Evolutionary conservation across 1,284 basidiomycete species (phyloP).

Genomic region (Ganoderma resinaceum): DNA sequence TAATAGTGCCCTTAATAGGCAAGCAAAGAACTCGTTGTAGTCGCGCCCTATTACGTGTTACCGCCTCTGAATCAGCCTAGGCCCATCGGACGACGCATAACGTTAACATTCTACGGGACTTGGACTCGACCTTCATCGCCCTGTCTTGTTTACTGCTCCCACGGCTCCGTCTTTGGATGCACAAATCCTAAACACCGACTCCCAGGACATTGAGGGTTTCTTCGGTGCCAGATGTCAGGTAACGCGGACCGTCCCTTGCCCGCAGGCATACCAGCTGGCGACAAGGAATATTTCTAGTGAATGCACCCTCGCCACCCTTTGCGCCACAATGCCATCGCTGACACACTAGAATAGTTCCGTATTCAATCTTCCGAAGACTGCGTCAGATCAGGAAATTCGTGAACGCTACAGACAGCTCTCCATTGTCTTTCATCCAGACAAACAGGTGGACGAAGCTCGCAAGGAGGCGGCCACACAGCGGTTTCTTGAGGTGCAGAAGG

Average conservation of each 20-base stretch:
- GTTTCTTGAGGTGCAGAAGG: conserved; percentile 81
- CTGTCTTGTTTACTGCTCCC: conserved; percentile 9
- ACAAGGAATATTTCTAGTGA: conserved; percentile 36
- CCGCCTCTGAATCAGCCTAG: conserved; percentile 8
- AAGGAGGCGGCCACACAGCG: conserved; percentile 67
- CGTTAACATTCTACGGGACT: background rate
- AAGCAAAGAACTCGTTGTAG: conserved; percentile 5
- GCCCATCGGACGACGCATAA: conserved; percentile 4
- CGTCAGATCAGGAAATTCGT: conserved; percentile 71
- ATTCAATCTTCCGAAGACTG: conserved; percentile 70
- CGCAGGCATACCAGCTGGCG: conserved; percentile 12
- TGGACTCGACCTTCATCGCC: background rate
- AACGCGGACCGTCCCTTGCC: conserved; percentile 6
- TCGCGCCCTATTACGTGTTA: conserved; percentile 23
- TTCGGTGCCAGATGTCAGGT: conserved; percentile 25
- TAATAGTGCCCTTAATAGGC: conserved; percentile 10
- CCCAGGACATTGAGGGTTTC: conserved; percentile 5
- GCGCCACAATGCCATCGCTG: conserved; percentile 22
- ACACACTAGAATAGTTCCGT: conserved; percentile 53
- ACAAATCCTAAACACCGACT: conserved; percentile 14
- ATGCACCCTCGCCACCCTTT: conserved; percentile 7
- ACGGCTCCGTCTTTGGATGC: conserved; percentile 19
- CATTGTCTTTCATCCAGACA: conserved; percentile 88
- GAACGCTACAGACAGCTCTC: conserved; percentile 77
- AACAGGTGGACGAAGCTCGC: conserved; percentile 66